These are phyloP conservation scores for Spergularia azorica DNA, from an alignment of 179 eudicot genomes.

Conservation along the genomic window DNA sequence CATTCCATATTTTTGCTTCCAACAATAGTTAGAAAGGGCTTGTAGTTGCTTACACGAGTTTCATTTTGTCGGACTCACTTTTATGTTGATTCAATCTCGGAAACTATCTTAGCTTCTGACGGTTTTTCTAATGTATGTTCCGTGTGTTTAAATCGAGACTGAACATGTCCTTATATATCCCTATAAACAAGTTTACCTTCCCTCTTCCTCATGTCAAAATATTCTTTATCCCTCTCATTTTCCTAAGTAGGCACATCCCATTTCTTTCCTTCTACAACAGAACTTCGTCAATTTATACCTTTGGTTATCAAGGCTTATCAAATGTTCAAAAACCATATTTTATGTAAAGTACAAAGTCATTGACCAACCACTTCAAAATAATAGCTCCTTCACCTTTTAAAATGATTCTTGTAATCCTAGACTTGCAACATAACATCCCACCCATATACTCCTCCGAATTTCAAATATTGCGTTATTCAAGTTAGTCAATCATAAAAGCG, in stretches of 20 bases:
- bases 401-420: background rate
- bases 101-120: no score
- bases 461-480: background rate
- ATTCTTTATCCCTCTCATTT: conserved; percentile 20
- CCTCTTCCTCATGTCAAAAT: conserved; percentile 15
- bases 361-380: conserved; percentile 9
- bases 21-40: no score
- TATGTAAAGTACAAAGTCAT: background rate
- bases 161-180: conserved; percentile 25
- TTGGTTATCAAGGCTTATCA: background rate
- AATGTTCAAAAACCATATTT: background rate
- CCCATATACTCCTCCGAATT: conserved; percentile 16
- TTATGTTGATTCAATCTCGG: no score
- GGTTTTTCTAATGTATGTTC: no score
- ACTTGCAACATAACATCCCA: conserved; percentile 22
- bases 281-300: conserved; percentile 1
- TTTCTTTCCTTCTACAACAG: conserved; percentile 34
- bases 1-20: no score
- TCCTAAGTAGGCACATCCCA: conserved; percentile 15
- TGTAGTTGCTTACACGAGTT: no score
- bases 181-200: conserved; percentile 26
- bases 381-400: no score
- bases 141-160: no score
- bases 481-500: background rate
- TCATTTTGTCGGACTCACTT: no score